Percentiles rank a stretch among this genome's conserved stretches.
Conservation (phyloP, 306 rosid species). For the Pyrus communis region DNA sequence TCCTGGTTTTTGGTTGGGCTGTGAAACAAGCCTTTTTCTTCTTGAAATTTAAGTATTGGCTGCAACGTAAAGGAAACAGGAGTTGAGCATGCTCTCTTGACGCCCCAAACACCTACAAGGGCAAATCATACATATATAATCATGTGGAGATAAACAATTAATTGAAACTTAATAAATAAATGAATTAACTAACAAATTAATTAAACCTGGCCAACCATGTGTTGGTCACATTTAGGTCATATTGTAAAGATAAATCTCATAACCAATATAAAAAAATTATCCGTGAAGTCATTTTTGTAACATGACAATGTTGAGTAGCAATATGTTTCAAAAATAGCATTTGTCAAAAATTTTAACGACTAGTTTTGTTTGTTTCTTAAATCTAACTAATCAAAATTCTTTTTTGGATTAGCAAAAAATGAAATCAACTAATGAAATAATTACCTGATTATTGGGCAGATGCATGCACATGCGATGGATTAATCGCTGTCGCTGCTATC, state of each 20-base stretch:
- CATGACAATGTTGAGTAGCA: no score
- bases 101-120: background rate
- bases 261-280: no score
- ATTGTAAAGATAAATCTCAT: no score
- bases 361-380: no score
- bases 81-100: background rate
- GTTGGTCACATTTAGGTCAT: no score
- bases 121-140: background rate
- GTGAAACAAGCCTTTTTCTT: background rate
- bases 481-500: conserved; percentile 14
- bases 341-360: no score
- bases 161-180: background rate
- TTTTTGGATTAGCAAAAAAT: background rate
- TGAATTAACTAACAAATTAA: no score
- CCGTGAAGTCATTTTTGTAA: no score
- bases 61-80: background rate
- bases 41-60: background rate
- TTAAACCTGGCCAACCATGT: no score
- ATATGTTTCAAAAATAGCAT: no score
- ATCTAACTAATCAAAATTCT: background rate
- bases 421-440: background rate
- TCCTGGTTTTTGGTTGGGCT: background rate
- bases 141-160: background rate
- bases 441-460: background rate
- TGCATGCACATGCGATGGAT: background rate